Percentiles rank a stretch among this genome's conserved stretches.
Conservation (phyloP, 2,329 filamentous ascomycete species). For the Penicillium sp. region DNA sequence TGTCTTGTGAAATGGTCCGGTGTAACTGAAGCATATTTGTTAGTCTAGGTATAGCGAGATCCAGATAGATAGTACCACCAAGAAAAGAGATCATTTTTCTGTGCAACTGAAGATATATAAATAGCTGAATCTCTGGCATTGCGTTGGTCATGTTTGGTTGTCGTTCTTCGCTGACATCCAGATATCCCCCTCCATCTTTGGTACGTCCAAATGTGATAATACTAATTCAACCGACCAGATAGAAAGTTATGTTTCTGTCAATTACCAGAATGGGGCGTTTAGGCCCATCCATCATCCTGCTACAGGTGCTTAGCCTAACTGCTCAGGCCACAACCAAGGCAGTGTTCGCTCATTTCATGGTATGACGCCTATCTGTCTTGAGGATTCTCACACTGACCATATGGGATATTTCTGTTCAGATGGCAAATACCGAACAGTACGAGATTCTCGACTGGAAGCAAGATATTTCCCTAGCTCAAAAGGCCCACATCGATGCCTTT, state of each 20-base stretch:
- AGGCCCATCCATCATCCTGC: neutral
- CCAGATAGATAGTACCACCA: neutral
- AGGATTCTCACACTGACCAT: neutral
- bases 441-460: conserved; percentile 24
- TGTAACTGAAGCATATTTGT: neutral
- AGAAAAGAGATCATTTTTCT: neutral
- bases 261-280: neutral
- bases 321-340: neutral
- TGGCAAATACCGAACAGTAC: conserved; percentile 28
- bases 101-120: neutral
- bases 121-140: neutral
- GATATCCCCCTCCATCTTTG: neutral
- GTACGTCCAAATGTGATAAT: neutral
- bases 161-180: neutral
- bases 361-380: neutral
- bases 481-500: conserved; percentile 35
- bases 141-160: neutral
- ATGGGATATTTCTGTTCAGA: conserved; percentile 10
- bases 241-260: neutral
- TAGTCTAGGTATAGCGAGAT: neutral
- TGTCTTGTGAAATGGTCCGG: neutral
- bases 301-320: neutral
- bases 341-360: neutral
- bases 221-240: neutral
- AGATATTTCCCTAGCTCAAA: conserved; percentile 29